These are phyloP conservation scores for Sphagnum fallax DNA, from an alignment of 228 moss, liverwort and hornwort species.

Conservation along the genomic window DNA sequence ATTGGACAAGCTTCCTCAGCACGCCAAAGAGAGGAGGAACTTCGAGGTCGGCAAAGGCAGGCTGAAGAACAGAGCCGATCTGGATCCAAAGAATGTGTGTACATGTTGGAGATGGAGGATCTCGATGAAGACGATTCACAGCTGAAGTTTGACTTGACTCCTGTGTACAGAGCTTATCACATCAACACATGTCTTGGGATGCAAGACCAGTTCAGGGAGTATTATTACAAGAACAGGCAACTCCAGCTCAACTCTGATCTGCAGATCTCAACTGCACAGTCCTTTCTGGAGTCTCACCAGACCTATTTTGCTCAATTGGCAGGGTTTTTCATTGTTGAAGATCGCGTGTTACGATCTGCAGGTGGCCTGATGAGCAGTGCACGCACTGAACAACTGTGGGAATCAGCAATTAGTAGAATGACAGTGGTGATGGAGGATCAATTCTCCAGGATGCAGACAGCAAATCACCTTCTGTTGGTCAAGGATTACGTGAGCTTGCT, in stretches of 20 bases:
- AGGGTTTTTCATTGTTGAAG: conserved; percentile 88
- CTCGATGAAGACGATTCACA: conserved; percentile 71
- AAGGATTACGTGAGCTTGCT: conserved; percentile 86
- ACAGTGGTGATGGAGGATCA: conserved; percentile 82
- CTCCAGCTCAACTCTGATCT: conserved; percentile 82
- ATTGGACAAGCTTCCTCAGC: conserved; percentile 86
- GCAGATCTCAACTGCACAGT: conserved; percentile 67
- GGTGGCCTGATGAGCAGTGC: conserved; percentile 71
- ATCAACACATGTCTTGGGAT: conserved; percentile 81
- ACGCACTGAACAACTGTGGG: conserved; percentile 83
- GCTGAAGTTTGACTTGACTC: conserved; percentile 80
- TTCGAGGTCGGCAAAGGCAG: conserved; percentile 74
- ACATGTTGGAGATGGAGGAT: conserved; percentile 86
- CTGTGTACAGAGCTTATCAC: conserved; percentile 83
- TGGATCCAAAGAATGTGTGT: conserved; percentile 64
- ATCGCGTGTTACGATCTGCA: conserved; percentile 84
- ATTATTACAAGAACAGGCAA: conserved; percentile 87
- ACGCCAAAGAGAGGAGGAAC: conserved; percentile 74
- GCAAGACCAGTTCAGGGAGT: conserved; percentile 79
- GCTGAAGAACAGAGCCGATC: conserved; percentile 88
- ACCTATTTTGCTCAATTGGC: conserved; percentile 79
- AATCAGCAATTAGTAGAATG: conserved; percentile 83
- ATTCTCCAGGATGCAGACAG: conserved; percentile 82
- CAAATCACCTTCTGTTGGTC: conserved; percentile 71
- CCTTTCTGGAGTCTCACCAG: conserved; percentile 81